Percentiles rank a stretch among this genome's conserved stretches.
Conservation (phyloP, 2,329 filamentous ascomycete species). For the Exophiala xenobiotica region DNA sequence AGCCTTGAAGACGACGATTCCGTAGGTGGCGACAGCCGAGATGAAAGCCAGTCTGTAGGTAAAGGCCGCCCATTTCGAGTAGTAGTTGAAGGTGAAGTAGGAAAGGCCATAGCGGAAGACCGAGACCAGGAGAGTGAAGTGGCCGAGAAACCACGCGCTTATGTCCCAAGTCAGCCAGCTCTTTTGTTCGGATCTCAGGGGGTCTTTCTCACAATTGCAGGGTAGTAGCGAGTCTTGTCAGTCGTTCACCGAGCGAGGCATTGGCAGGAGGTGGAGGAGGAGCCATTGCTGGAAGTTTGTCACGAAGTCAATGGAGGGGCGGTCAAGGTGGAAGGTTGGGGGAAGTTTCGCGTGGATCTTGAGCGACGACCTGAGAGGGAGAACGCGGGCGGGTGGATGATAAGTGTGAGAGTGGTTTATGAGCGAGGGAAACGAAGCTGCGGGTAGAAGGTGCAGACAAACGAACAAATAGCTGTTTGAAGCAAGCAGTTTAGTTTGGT, state of each 20-base stretch:
- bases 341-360: too few relatives aligned
- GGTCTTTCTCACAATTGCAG: conserved; percentile 65
- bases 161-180: conserved; percentile 78
- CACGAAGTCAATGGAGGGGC: conserved; percentile 15
- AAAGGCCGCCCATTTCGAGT: conserved; percentile 71
- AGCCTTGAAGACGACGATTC: conserved; percentile 98
- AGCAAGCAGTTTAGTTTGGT: background rate
- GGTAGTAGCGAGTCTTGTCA: conserved; percentile 78
- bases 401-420: background rate
- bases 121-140: conserved; percentile 79
- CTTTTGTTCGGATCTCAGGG: conserved; percentile 34
- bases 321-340: conserved; percentile 19
- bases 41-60: conserved; percentile 90
- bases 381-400: background rate
- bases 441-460: conserved; percentile 1
- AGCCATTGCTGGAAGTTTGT: conserved; percentile 54
- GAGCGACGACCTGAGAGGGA: too few relatives aligned
- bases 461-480: too few relatives aligned
- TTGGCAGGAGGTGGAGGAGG: conserved; percentile 71
- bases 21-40: conserved; percentile 87
- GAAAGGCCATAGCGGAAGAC: conserved; percentile 81
- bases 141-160: conserved; percentile 56
- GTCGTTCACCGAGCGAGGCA: conserved; percentile 70
- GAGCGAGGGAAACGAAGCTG: background rate
- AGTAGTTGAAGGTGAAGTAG: conserved; percentile 85